Evolutionary conservation across 78 protist genomes (phyloP), one percentile per base, ranked within the genome.

Genomic region (Speleostelium caveatum): DNA sequence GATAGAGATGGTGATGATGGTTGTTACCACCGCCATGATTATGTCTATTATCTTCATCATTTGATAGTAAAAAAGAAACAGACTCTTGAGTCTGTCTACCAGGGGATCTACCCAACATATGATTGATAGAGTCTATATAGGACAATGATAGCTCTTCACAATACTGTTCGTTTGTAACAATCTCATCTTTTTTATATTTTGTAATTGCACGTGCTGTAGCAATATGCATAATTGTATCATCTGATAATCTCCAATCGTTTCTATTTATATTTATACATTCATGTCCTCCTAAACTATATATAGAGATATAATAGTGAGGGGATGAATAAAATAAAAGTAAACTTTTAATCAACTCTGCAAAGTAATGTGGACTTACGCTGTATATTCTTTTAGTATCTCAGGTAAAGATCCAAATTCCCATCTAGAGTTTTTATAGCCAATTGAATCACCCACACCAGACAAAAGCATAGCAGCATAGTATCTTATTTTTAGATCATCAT

Each of bases 151-250:
- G 33, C 66, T 71, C 74, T 49, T 63, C 36, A 73, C 92, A 87
- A 21, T 26, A 32, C 38, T 56, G n/a, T 10, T 73, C 67, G 10
- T 39, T 60, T 74, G 58, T 45, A 7, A 79, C 86, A 73, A 53
- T 62, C 86, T 59, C 86, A 21, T 32, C 26, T 19, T 32, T 42
- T 1, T 58, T 55, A 26, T 39, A 35, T 38, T 69, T 42, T 28
- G 75, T 35, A 1, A 92, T 75, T 5, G 95, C 89, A 10, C 41
- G 12, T n/a, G 95, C 89, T 22, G 96, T 94, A 39, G 96, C 96
- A 0, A 94, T 33, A 35, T 93, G 94, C 96, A 94, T 94, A n/a
- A 94, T 79, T 2, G 94, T 93, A 41, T 94, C 96, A 69, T 94
- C 96, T 35, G 96, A 88, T 36, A 75, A 65, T 73, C 76, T 89